Evolutionary conservation across 2,329 filamentous ascomycete species (phyloP).

Genomic region (Leptoxyphium fumago): DNA sequence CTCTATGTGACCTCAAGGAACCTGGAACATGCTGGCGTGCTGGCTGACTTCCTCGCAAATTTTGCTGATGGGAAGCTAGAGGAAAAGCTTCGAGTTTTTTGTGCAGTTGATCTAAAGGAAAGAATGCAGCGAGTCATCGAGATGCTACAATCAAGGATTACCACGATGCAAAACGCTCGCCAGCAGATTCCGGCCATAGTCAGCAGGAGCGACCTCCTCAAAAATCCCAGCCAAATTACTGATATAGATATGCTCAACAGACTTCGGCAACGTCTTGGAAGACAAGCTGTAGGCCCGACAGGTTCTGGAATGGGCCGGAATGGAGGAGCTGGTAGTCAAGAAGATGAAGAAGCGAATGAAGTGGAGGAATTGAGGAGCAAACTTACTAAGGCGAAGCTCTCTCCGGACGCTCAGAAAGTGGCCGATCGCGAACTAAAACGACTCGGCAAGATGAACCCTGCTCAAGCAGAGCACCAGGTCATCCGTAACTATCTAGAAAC

Average conservation of each 20-base stretch:
- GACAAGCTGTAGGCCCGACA: constrained; percentile 5
- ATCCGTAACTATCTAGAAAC: constrained; percentile 89
- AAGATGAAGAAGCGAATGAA: constrained; percentile 76
- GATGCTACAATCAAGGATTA: constrained; percentile 67
- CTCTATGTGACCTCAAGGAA: constrained; percentile 75
- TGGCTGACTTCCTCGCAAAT: constrained; percentile 96
- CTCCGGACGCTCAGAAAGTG: constrained; percentile 75
- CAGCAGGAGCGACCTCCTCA: constrained; percentile 16
- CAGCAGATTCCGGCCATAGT: constrained; percentile 59
- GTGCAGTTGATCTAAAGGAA: constrained; percentile 64
- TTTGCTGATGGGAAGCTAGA: constrained; percentile 76
- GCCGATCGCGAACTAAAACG: constrained; percentile 78
- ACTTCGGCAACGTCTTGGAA: constrained; percentile 24
- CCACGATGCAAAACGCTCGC: constrained; percentile 71
- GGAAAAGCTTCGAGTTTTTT: constrained; percentile 76
- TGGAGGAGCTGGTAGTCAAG: constrained; percentile 37
- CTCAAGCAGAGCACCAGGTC: constrained; percentile 91
- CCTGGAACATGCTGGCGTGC: constrained; percentile 61
- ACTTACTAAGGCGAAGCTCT: constrained; percentile 65
- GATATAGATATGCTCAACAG: constrained; percentile 30
- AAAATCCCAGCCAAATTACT: constrained; percentile 10
- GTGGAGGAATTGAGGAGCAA: constrained; percentile 83
- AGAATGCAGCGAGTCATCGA: constrained; percentile 71
- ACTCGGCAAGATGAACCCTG: constrained; percentile 87
- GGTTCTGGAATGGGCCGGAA: constrained; percentile 13